phyloP scores from a whole-genome alignment of 1,139 yeast species.

The Eremothecium sinecaudum region DNA sequence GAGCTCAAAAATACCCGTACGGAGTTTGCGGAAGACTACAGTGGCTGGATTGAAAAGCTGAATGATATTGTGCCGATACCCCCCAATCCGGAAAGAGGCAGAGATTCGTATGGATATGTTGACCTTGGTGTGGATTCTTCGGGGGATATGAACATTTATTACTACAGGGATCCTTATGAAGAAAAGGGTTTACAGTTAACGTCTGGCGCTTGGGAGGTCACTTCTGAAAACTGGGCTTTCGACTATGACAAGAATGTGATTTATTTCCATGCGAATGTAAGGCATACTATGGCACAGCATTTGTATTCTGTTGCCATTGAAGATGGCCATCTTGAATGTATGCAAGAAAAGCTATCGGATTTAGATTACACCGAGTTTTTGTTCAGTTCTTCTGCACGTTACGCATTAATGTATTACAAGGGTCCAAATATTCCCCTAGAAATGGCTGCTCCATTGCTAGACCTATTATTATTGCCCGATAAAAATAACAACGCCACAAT shows the following conservation, averaged over 20 bases:
- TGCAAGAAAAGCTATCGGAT: neutral
- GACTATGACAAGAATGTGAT: slow-evolving; percentile 44
- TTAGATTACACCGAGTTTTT: slow-evolving; percentile 22
- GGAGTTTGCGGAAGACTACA: slow-evolving; percentile 37
- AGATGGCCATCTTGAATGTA: neutral
- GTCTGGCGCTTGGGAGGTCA: slow-evolving; percentile 60
- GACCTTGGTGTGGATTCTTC: slow-evolving; percentile 58
- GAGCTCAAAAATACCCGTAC: slow-evolving; percentile 36
- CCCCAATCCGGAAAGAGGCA: slow-evolving; percentile 31
- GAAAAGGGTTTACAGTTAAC: slow-evolving; percentile 44
- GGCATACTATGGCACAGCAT: slow-evolving; percentile 49
- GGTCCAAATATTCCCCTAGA: slow-evolving; percentile 28
- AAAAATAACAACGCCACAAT: slow-evolving; percentile 10
- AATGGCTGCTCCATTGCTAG: slow-evolving; percentile 9
- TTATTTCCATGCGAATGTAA: slow-evolving; percentile 55
- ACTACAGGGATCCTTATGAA: slow-evolving; percentile 44
- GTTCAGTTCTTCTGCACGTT: slow-evolving; percentile 26
- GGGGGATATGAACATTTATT: slow-evolving; percentile 60
- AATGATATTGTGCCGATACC: slow-evolving; percentile 27
- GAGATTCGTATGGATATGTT: slow-evolving; percentile 49
- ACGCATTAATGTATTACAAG: slow-evolving; percentile 20
- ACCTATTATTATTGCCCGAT: slow-evolving; percentile 15
- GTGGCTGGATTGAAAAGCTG: slow-evolving; percentile 45
- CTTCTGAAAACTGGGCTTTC: slow-evolving; percentile 45
- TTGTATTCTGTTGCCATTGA: slow-evolving; percentile 39